Evolutionary conservation across 495 filamentous ascomycete species (phyloP).

Genomic region (Tuber borchii): DNA sequence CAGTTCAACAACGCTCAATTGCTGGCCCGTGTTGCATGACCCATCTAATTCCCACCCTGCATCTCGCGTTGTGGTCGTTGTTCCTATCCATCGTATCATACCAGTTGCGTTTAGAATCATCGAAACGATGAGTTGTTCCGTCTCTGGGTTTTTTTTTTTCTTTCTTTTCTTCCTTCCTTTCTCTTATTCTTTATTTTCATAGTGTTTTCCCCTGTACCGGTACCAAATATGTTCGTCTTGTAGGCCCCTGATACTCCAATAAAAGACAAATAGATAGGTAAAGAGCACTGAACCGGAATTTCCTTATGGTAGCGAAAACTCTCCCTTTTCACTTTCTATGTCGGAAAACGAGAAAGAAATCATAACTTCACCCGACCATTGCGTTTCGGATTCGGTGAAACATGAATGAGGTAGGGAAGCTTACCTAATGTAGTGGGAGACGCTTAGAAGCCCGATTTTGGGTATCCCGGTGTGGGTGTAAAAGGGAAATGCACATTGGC

Average conservation of each 20-base stretch:
- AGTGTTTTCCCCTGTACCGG: not conserved
- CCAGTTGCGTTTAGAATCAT: constrained; percentile 36
- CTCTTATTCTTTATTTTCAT: not conserved
- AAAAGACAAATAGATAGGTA: not conserved
- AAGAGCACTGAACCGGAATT: not conserved
- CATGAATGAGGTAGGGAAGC: constrained; percentile 15
- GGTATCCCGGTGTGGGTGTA: constrained; percentile 36
- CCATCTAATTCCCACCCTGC: constrained; percentile 40
- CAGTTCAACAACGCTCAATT: constrained; percentile 34
- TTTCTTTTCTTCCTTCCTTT: not conserved
- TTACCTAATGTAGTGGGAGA: constrained; percentile 24
- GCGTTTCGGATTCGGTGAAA: constrained; percentile 19
- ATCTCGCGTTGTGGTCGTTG: constrained; percentile 39
- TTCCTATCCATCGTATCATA: constrained; percentile 41
- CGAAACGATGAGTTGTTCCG: constrained; percentile 40
- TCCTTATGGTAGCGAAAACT: not conserved
- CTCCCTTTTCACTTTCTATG: not conserved
- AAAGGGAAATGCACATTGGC: constrained; percentile 7
- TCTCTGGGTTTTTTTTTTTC: constrained; percentile 33
- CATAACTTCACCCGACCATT: not conserved
- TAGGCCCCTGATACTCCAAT: not conserved
- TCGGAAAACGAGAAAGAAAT: not conserved
- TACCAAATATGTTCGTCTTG: not conserved
- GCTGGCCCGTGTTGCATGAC: constrained; percentile 36
- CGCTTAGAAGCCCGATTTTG: constrained; percentile 34